Conservation (phyloP, 2,329 filamentous ascomycete species). For the Anthostomella pinea region DNA sequence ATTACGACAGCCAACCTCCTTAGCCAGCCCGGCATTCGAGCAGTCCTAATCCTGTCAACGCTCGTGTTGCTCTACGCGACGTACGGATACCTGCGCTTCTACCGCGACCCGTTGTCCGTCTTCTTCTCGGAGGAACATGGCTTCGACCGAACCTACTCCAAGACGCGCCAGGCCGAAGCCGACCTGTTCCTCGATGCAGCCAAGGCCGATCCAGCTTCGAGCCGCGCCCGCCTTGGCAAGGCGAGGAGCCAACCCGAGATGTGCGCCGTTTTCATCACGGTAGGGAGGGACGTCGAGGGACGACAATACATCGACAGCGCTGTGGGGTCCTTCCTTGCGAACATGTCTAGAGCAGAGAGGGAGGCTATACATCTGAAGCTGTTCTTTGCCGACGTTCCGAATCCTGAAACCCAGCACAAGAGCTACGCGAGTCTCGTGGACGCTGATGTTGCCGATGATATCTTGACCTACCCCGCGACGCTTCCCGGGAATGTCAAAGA, state of each 20-base stretch:
- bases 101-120: conserved; percentile 32
- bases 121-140: conserved; percentile 32
- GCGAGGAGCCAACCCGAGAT: conserved; percentile 23
- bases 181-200: conserved; percentile 25
- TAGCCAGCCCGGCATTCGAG: conserved; percentile 27
- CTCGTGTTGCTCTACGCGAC: conserved; percentile 26
- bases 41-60: conserved; percentile 22
- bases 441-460: conserved; percentile 25
- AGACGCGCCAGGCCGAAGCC: conserved; percentile 28
- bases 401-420: conserved; percentile 23
- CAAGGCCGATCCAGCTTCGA: conserved; percentile 14
- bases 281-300: conserved; percentile 25
- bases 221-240: conserved; percentile 18
- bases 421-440: conserved; percentile 21
- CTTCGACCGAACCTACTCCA: conserved; percentile 30
- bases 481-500: conserved; percentile 18
- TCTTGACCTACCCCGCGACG: conserved; percentile 26
- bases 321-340: conserved; percentile 30
- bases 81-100: conserved; percentile 30
- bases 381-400: conserved; percentile 32
- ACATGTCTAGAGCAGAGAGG: conserved; percentile 29
- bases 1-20: conserved; percentile 12
- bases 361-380: conserved; percentile 26
- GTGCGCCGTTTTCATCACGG: conserved; percentile 30
- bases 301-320: conserved; percentile 32